Evolutionary conservation across 129 eudicot genomes (phyloP).

Genomic region (Lonicera japonica): DNA sequence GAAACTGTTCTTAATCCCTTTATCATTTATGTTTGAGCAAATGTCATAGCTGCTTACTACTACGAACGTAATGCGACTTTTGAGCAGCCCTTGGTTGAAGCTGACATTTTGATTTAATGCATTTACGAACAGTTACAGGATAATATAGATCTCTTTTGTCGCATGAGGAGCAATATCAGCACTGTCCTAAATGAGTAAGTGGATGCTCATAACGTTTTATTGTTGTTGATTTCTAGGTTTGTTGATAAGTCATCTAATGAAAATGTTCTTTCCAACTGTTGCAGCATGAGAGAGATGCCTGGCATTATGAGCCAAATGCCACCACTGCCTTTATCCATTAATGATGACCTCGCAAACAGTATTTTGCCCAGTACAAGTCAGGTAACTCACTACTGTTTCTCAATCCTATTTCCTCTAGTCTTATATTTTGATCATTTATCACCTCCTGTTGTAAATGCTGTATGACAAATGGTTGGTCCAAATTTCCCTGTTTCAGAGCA

Average conservation of each 20-base stretch:
- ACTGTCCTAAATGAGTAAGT: constrained; percentile 60
- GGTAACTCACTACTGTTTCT: constrained; percentile 27
- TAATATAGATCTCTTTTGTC: constrained; percentile 62
- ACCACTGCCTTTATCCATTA: constrained; percentile 56
- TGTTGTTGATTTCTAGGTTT: not conserved
- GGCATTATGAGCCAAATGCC: constrained; percentile 66
- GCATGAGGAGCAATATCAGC: constrained; percentile 55
- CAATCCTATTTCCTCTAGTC: too few species aligned
- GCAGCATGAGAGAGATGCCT: constrained; percentile 75
- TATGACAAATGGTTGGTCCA: too few species aligned
- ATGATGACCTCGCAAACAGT: constrained; percentile 42
- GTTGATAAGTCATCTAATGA: not conserved
- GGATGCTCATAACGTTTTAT: not conserved
- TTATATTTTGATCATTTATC: too few species aligned
- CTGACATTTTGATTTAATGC: constrained; percentile 18
- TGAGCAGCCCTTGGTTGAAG: constrained; percentile 1
- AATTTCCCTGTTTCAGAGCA: too few species aligned
- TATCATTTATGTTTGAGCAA: too few species aligned
- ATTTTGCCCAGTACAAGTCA: constrained; percentile 28
- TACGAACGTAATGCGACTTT: not conserved
- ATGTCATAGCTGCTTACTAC: not conserved
- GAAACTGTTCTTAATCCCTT: too few species aligned
- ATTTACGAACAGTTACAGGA: constrained; percentile 60
- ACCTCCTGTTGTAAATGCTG: too few species aligned
- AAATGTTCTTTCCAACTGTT: constrained; percentile 6